Conservation (phyloP, 352 stramenopile genomes). For the Globisporangium paddicum region DNA sequence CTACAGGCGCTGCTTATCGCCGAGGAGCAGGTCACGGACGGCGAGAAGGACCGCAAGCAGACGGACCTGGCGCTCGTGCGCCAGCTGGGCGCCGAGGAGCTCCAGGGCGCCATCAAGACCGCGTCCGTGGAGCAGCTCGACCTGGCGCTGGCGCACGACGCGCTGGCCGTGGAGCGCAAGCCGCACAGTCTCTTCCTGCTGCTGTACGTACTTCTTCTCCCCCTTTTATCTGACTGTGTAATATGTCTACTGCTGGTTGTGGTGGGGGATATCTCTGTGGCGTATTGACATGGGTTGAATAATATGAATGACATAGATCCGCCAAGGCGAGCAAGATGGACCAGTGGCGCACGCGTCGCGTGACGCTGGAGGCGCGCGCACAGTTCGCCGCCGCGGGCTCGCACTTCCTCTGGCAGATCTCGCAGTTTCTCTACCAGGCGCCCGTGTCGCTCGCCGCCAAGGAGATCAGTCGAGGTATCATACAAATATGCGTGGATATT, state of each 20-base stretch:
- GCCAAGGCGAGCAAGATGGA: constrained; percentile 60
- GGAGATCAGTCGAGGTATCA: constrained; percentile 54
- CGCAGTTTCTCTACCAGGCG: constrained; percentile 47
- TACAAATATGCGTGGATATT: not conserved
- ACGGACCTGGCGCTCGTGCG: constrained; percentile 39
- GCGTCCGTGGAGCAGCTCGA: constrained; percentile 62
- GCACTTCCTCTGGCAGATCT: constrained; percentile 36
- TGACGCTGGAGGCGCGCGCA: constrained; percentile 13
- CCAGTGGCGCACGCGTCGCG: constrained; percentile 21
- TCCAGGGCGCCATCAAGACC: constrained; percentile 32
- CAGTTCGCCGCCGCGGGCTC: constrained; percentile 20
- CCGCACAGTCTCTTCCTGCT: constrained; percentile 38
- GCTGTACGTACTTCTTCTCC: constrained; percentile 25
- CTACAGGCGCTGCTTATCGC: constrained; percentile 37
- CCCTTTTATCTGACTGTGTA: not conserved
- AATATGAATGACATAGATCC: constrained; percentile 15
- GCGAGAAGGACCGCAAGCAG: constrained; percentile 39
- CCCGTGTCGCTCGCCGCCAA: constrained; percentile 42
- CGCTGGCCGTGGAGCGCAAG: constrained; percentile 45
- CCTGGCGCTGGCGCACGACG: constrained; percentile 42
- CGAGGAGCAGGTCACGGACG: constrained; percentile 31
- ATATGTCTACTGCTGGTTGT: too few relatives aligned
- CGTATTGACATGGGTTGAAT: not conserved
- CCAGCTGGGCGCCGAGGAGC: constrained; percentile 38
- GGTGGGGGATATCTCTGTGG: not conserved